Base-by-base conservation (phyloP, 164 flowering plant species). In the Warburgia ugandensis region DNA sequence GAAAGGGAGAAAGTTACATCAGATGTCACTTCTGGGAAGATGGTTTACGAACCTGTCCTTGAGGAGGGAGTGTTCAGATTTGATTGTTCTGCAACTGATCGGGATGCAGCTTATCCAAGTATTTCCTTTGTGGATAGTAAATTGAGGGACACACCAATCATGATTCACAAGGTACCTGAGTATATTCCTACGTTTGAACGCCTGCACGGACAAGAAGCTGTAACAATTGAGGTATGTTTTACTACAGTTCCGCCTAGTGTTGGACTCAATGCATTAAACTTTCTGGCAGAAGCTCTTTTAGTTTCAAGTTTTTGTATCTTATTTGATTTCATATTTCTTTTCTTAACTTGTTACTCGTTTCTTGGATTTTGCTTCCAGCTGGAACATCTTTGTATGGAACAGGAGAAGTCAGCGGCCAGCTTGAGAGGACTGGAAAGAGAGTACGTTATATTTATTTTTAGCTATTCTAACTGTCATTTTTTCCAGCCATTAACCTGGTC, bases 41-140 rank as follows among this genome's bases (percentile, higher is more conserved):
- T 91, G 98, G 52, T 81, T 55, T 91, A 64, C 66, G 77, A 77
- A 64, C 82, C 92, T 19, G 68, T 91, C 19, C 55, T 91, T 53
- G 96, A 83, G 68, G 87, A 91, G 43, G 87, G 95, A 21, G 78
- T 91, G 50, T 91, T 87, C 66, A 70, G 98, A 22, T 91, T 91
- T 76, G 96, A 91, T 65, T 84, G 90, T 63, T 84, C 88, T 48
- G 67, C 54, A 23, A 68, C 61, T 57, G 90, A 74, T 65, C 78
- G 80, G 61, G 66, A 54, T 50, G 72, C 75, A 29, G 89, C 92
- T 50, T 72, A 53, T 68, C 98, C 98, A 2, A 87, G 92, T 68
- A 55, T 84, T 52, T 91, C 96, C 3, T 91, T 91, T 69, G 36
- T 57, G 2, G 64, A 71, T 57, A 40, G 62, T 43, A 81, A 74